These are phyloP conservation scores for Tetrapisispora namnaoensis DNA, from an alignment of 805 yeast species.

Conservation along the genomic window DNA sequence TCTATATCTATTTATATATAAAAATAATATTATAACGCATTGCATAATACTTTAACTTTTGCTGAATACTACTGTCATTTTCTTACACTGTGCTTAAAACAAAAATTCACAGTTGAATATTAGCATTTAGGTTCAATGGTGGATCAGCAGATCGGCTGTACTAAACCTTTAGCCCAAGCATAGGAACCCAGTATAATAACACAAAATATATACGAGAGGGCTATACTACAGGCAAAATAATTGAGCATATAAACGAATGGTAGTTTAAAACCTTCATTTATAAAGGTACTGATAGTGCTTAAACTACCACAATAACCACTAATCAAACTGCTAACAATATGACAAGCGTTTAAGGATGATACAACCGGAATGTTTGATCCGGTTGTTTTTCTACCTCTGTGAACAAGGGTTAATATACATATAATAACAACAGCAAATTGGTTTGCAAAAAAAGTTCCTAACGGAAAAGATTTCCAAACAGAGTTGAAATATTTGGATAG, in stretches of 20 bases:
- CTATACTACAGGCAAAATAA: constrained; percentile 44
- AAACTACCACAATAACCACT: constrained; percentile 65
- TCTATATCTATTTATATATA: background rate
- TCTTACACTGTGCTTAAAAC: background rate
- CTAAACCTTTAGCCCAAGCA: constrained; percentile 46
- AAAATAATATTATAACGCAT: no score
- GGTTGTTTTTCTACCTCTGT: constrained; percentile 33
- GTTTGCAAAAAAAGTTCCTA: constrained; percentile 45
- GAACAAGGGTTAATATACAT: constrained; percentile 15
- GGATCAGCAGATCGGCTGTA: constrained; percentile 10
- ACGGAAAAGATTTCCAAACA: constrained; percentile 37
- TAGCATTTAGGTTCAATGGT: background rate
- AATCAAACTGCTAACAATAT: constrained; percentile 42
- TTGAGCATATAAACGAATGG: constrained; percentile 32
- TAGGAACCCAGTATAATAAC: constrained; percentile 62
- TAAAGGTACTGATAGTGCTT: constrained; percentile 71
- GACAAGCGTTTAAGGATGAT: constrained; percentile 33
- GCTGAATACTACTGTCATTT: background rate
- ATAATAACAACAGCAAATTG: constrained; percentile 28
- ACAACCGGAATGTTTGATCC: constrained; percentile 23
- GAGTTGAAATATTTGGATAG: constrained; percentile 43
- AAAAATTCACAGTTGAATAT: background rate
- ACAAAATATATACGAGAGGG: constrained; percentile 38
- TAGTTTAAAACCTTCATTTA: constrained; percentile 48
- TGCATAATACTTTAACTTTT: background rate